Conservation (phyloP, 257 asterid species). For the Buddleja alternifolia region DNA sequence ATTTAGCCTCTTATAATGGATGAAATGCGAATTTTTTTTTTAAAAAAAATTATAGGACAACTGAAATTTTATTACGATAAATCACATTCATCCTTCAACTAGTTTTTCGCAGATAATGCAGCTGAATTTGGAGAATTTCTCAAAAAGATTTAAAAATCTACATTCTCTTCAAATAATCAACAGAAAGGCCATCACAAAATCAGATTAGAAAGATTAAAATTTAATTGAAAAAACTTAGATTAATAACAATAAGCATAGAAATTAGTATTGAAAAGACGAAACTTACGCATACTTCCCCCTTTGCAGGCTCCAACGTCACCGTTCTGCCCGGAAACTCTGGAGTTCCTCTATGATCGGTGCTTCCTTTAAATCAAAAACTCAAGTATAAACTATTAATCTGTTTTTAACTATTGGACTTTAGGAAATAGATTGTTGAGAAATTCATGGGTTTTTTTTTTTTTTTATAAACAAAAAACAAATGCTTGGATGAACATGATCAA, state of each 20-base stretch:
- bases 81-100: too few relatives aligned
- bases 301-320: conserved; percentile 85
- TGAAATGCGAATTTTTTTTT: too few relatives aligned
- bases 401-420: neutral
- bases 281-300: conserved; percentile 79
- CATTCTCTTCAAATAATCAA: too few relatives aligned
- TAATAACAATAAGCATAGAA: neutral
- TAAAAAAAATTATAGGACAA: too few relatives aligned
- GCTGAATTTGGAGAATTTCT: too few relatives aligned
- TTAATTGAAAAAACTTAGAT: neutral
- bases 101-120: too few relatives aligned
- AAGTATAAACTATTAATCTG: neutral
- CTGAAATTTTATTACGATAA: too few relatives aligned
- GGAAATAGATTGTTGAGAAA: neutral
- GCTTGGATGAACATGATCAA: neutral
- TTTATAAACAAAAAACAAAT: neutral
- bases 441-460: neutral
- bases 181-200: too few relatives aligned
- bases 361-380: conserved; percentile 51
- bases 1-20: too few relatives aligned
- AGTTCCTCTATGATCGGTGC: conserved; percentile 98
- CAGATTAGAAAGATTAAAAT: neutral
- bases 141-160: too few relatives aligned
- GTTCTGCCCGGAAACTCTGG: conserved; percentile 93
- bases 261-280: neutral